Evolutionary conservation across 257 asterid genomes (phyloP).

Genomic region (Solanum clarkiae): DNA sequence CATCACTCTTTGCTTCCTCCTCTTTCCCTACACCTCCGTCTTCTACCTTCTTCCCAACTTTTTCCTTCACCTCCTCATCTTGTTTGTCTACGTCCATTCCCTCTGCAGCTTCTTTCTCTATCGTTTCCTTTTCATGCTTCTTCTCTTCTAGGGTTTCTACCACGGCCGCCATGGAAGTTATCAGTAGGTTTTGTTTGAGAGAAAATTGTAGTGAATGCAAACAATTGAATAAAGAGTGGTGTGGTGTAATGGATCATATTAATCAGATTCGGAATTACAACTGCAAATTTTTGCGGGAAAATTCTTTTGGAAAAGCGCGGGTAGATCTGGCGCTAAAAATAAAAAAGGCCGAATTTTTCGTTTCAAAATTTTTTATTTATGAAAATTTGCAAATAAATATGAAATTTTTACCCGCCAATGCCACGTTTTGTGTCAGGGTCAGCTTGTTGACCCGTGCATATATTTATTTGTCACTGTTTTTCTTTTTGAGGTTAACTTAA

Average conservation of each 20-base stretch:
- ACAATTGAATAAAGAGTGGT: neutral
- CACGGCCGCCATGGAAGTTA: slow-evolving; percentile 41
- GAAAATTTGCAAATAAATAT: neutral
- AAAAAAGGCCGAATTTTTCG: neutral
- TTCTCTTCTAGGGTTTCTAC: slow-evolving; percentile 26
- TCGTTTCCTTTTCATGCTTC: neutral
- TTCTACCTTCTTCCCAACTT: neutral
- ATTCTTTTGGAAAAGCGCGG: neutral
- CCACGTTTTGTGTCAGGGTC: neutral
- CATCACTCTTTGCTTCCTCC: neutral
- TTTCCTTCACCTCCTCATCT: neutral
- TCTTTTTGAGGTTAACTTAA: too few relatives aligned
- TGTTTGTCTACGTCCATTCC: neutral
- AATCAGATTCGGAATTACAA: neutral
- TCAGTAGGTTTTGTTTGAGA: neutral
- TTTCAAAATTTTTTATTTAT: neutral
- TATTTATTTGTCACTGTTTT: too few relatives aligned
- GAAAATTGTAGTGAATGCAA: neutral
- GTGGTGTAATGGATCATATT: neutral
- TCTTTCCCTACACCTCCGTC: neutral
- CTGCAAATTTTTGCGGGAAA: neutral
- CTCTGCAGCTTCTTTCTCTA: neutral
- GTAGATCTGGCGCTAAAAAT: neutral
- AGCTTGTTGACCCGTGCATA: neutral
- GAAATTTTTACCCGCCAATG: neutral